Percentiles rank a stretch among this genome's conserved stretches.
These are phyloP conservation scores for Taiozyma onychis DNA, from an alignment of 1,139 yeast genomes.

Conservation along the genomic window DNA sequence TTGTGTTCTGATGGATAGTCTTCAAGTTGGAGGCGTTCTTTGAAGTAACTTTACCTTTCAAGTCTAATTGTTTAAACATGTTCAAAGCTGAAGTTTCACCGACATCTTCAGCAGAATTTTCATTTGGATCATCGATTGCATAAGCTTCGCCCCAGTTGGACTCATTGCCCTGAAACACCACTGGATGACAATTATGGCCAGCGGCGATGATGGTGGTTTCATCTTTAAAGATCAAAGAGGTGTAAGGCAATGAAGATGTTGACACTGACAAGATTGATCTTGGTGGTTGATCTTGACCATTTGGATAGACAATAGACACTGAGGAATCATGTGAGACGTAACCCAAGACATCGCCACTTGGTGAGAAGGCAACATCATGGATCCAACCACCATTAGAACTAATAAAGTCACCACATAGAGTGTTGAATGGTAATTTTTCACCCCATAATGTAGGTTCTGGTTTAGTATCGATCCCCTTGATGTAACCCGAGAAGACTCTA, in stretches of 20 bases:
- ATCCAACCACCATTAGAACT: constrained; percentile 84
- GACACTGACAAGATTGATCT: constrained; percentile 41
- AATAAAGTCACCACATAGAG: constrained; percentile 81
- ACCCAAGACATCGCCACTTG: constrained; percentile 71
- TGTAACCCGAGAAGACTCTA: constrained; percentile 87
- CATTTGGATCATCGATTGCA: constrained; percentile 32
- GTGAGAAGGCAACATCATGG: constrained; percentile 85
- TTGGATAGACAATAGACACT: constrained; percentile 70
- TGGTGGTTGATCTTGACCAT: constrained; percentile 59
- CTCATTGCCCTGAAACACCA: constrained; percentile 74
- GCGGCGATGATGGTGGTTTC: constrained; percentile 74
- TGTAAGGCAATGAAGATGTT: constrained; percentile 81
- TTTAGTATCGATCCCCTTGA: constrained; percentile 83
- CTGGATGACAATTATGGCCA: constrained; percentile 91
- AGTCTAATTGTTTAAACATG: constrained; percentile 93
- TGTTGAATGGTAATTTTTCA: constrained; percentile 90
- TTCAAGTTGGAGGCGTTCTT: constrained; percentile 48
- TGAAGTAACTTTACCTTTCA: constrained; percentile 73
- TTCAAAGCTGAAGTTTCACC: constrained; percentile 74
- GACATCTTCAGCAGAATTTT: constrained; percentile 46
- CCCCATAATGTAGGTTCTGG: constrained; percentile 92
- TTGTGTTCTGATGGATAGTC: constrained; percentile 90
- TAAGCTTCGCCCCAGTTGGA: constrained; percentile 28
- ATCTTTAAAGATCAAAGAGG: constrained; percentile 61
- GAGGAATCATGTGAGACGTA: constrained; percentile 78